Conservation (phyloP, 306 rosid genomes). For the Echinosophora koreensis region DNA sequence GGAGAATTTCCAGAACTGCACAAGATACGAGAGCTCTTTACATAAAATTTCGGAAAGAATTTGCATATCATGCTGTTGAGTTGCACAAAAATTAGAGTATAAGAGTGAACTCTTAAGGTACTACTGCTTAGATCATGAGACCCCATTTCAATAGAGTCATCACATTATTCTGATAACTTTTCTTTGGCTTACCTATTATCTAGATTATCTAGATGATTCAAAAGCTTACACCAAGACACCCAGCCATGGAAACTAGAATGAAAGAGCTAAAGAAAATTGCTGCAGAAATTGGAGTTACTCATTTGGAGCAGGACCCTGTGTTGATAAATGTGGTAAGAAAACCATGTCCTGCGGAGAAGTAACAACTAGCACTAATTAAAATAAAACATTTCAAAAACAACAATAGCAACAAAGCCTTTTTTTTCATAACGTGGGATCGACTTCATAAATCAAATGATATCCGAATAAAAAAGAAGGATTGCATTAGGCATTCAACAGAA, state of each 20-base stretch:
- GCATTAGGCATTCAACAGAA: too few species aligned
- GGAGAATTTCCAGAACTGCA: conserved; percentile 85
- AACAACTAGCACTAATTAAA: conserved; percentile 12
- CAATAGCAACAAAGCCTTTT: too few species aligned
- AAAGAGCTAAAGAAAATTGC: conserved; percentile 59
- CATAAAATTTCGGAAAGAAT: conserved; percentile 61
- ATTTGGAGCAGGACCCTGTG: conserved; percentile 50
- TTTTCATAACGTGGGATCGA: too few species aligned
- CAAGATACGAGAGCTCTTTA: conserved; percentile 59
- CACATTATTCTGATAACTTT: too few species aligned
- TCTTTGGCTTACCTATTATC: too few species aligned
- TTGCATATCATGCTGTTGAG: conserved; percentile 61
- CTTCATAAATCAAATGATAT: too few species aligned
- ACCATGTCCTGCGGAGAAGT: not conserved
- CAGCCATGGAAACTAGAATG: conserved; percentile 53
- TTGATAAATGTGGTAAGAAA: conserved; percentile 47
- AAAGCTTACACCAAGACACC: conserved; percentile 53
- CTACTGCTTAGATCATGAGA: conserved; percentile 14
- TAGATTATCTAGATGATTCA: too few species aligned
- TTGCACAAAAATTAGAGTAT: conserved; percentile 57
- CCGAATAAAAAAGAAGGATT: too few species aligned
- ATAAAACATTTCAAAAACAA: conserved; percentile 8
- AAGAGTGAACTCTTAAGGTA: conserved; percentile 70
- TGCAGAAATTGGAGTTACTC: conserved; percentile 57
- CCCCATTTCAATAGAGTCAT: conserved; percentile 1